These are phyloP conservation scores for Phaffomyces antillensis DNA, from an alignment of 805 yeast genomes.

Conservation along the genomic window DNA sequence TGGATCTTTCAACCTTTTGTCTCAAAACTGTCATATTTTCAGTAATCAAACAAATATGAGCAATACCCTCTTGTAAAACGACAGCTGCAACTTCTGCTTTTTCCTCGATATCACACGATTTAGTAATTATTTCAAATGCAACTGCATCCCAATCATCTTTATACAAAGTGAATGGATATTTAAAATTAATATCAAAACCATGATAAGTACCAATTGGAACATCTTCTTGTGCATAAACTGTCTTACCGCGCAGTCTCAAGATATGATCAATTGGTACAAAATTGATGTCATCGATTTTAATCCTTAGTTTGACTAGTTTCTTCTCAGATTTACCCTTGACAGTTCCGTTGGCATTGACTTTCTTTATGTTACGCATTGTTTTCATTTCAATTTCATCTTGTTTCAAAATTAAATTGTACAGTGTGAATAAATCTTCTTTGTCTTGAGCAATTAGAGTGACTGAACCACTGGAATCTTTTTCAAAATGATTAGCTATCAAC, in stretches of 20 bases:
- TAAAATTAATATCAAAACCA: conserved; percentile 72
- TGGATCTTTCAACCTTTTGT: conserved; percentile 71
- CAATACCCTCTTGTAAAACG: conserved; percentile 89
- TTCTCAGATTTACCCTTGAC: conserved; percentile 30
- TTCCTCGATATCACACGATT: conserved; percentile 66
- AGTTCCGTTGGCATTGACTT: conserved; percentile 12
- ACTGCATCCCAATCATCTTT: conserved; percentile 80
- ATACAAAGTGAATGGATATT: conserved; percentile 57
- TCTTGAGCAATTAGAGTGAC: conserved; percentile 75
- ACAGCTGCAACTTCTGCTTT: conserved; percentile 93
- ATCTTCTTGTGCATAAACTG: conserved; percentile 56
- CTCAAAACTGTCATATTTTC: conserved; percentile 81
- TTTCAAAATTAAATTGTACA: conserved; percentile 71
- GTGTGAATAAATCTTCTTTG: conserved; percentile 84
- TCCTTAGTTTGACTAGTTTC: conserved; percentile 52
- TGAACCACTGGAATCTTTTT: conserved; percentile 56
- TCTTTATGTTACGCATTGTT: conserved; percentile 59
- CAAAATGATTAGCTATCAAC: conserved; percentile 40
- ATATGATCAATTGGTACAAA: conserved; percentile 72
- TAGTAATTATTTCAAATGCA: conserved; percentile 53
- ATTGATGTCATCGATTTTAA: conserved; percentile 63
- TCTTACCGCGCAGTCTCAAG: conserved; percentile 75
- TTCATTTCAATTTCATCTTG: conserved; percentile 69
- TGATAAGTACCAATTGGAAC: conserved; percentile 85
- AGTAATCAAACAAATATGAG: conserved; percentile 84